Conservation (phyloP, 2,329 filamentous ascomycete genomes). For the Fusarium dlaminii region DNA sequence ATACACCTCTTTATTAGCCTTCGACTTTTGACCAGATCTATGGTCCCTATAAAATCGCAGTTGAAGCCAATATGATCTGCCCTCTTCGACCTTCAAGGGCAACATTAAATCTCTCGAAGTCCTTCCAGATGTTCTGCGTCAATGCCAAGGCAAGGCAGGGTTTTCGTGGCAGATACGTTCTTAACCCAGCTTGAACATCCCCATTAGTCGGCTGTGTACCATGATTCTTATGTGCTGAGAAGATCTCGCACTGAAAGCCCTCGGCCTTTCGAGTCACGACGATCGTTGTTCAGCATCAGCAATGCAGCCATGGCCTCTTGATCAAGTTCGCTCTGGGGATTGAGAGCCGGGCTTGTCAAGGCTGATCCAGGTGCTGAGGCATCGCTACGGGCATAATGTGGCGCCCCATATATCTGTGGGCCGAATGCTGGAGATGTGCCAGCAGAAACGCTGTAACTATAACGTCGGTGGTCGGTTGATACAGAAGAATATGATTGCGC, state of each 20-base stretch:
- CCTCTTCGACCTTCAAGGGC: conserved; percentile 1
- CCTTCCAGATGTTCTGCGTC: conserved; percentile 3
- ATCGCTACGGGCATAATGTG: conserved; percentile 52
- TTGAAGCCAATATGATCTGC: background rate
- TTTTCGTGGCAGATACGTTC: background rate
- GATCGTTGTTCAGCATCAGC: conserved; percentile 86
- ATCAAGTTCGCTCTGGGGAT: conserved; percentile 67
- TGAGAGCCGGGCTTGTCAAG: conserved; percentile 66
- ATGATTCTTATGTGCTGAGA: conserved; percentile 57
- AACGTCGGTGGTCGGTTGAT: conserved; percentile 61
- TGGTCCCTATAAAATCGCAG: background rate
- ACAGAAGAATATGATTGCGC: conserved; percentile 65
- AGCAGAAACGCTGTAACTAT: conserved; percentile 59
- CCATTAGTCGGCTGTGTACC: background rate
- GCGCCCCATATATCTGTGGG: conserved; percentile 52
- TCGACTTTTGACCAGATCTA: background rate
- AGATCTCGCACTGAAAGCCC: conserved; percentile 66
- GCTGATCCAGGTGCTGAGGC: conserved; percentile 59
- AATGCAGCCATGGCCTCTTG: conserved; percentile 87
- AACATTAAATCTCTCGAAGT: background rate
- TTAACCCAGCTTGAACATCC: background rate
- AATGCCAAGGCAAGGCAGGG: background rate
- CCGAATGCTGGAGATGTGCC: conserved; percentile 68
- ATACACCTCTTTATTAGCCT: background rate
- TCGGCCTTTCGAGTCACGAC: conserved; percentile 62